Base-by-base conservation (phyloP, 371 early-diverging fungal species). In the Dichotomocladium elegans region DNA sequence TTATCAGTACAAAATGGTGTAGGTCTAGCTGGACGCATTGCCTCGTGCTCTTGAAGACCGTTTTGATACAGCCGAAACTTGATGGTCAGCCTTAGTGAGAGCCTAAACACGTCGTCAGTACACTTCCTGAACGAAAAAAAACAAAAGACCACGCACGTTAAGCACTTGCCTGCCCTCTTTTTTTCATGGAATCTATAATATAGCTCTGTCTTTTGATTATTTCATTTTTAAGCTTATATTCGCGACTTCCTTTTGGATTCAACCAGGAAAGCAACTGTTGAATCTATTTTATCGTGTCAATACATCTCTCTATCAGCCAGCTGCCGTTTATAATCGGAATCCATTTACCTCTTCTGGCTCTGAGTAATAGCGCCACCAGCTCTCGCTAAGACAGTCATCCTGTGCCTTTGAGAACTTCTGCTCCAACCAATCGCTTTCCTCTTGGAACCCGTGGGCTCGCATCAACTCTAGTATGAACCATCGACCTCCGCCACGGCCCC, bases 341-440 rank as follows among this genome's bases (percentile, higher is more conserved):
- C 0, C 10, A 11, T 24, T 46, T 60, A 75, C 76, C 48, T 77
- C 72, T 51, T 73, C 78, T 9, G 78, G 72, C 7, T 74, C 70
- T n/a, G 70, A 67, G 51, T 77, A 77, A 35, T 65, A 68, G 12
- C 55, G 61, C 77, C 77, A 77, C 78, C 78, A 77, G 3, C 69
- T 55, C 51, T 24, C 17, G 15, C 43, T 34, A 27, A 22, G 31
- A 19, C 15, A 29, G 22, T 51, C 47, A 44, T 25, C 43, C 34
- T 26, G 28, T 9, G 45, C 33, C 6, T 45, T 35, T 11, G 44
- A 37, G 53, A 72, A 55, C 17, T 66, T 66, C 14, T 60, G 40
- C 28, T 61, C 64, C 12, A 76, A 55, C 77, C 77, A 76, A 19
- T 61, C 47, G 44, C 68, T 58, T 47, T 76, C 77, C 46, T 70